These are phyloP conservation scores for Melaleuca alternifolia DNA, from an alignment of 345 rosid species.

Conservation along the genomic window DNA sequence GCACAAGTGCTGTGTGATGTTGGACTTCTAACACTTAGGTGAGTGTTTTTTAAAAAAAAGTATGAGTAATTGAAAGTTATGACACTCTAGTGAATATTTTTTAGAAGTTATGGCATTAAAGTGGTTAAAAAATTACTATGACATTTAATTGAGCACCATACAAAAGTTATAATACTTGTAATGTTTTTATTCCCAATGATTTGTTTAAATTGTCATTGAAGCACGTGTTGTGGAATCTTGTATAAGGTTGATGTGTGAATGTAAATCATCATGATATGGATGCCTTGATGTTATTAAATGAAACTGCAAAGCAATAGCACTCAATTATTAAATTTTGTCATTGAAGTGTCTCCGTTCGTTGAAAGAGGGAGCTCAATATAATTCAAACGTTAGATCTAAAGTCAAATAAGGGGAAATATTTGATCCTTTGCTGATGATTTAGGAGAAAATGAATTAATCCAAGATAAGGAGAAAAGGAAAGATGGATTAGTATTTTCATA, in stretches of 20 bases:
- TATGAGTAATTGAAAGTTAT: no score
- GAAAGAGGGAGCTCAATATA: neutral
- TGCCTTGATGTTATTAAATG: neutral
- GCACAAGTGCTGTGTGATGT: no score
- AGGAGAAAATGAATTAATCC: neutral
- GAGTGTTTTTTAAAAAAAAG: no score
- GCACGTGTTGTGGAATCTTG: neutral
- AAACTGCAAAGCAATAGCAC: neutral
- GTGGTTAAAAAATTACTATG: no score
- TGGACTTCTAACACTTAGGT: no score
- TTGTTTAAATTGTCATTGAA: neutral
- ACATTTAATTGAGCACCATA: no score
- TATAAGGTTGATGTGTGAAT: neutral
- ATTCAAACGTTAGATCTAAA: neutral
- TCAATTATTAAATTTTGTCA: neutral
- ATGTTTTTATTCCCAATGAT: no score
- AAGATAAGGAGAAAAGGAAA: neutral
- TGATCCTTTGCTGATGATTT: neutral
- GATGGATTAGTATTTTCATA: neutral
- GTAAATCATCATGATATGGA: neutral
- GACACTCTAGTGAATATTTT: no score
- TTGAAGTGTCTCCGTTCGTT: neutral
- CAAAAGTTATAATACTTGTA: no score
- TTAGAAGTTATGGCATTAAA: no score
- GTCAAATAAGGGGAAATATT: neutral